phyloP scores from a whole-genome alignment of 257 asterid species.

The Salvia miltiorrhiza region DNA sequence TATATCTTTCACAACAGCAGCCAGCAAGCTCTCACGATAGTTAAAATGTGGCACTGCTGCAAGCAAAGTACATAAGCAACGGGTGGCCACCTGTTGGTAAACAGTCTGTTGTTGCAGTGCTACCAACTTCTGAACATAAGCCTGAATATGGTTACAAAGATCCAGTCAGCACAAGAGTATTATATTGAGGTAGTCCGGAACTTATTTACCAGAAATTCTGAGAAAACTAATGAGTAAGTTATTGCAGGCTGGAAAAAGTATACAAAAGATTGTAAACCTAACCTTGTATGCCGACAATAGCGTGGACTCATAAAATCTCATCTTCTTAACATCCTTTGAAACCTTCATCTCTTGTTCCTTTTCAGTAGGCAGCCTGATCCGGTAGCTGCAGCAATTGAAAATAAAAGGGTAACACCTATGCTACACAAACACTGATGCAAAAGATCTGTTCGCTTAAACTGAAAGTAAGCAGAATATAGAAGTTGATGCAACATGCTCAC shows the following conservation, averaged over 20 bases:
- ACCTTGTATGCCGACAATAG: conserved; percentile 88
- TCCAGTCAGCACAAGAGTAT: conserved; percentile 23
- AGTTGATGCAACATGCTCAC: conserved; percentile 37
- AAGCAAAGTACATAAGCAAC: conserved; percentile 81
- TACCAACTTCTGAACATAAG: conserved; percentile 74
- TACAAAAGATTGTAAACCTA: conserved; percentile 3
- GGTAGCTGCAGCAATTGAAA: conserved; percentile 57
- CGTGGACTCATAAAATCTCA: conserved; percentile 74
- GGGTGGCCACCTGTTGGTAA: conserved; percentile 67
- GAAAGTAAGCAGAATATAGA: neutral
- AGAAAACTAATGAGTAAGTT: neutral
- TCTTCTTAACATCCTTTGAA: conserved; percentile 76
- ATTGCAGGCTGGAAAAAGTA: conserved; percentile 9
- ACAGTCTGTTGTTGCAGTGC: conserved; percentile 58
- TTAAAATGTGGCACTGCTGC: conserved; percentile 95
- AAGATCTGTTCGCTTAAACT: neutral
- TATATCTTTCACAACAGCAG: conserved; percentile 66
- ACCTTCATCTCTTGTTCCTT: conserved; percentile 95
- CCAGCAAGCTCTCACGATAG: conserved; percentile 68
- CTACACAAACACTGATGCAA: neutral
- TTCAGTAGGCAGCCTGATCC: conserved; percentile 91
- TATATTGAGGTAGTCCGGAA: neutral
- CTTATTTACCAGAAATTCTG: neutral
- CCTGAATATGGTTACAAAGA: conserved; percentile 43
- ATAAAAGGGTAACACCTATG: conserved; percentile 11